These are phyloP conservation scores for Tetracladium marchalianum DNA, from an alignment of 495 filamentous ascomycete species.

Conservation along the genomic window DNA sequence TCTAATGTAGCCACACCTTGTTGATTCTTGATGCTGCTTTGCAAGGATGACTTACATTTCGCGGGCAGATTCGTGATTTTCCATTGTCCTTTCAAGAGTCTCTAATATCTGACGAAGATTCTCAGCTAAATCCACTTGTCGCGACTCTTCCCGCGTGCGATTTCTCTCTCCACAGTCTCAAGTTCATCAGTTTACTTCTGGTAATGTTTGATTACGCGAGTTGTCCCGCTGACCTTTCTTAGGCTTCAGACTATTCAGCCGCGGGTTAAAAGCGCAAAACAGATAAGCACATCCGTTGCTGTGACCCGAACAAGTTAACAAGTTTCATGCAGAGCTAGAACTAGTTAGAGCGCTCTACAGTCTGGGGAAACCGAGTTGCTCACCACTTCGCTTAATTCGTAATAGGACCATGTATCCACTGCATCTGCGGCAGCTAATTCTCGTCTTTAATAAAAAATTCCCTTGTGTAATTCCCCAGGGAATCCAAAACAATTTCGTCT, in stretches of 20 bases:
- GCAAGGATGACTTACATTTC: conserved; percentile 11
- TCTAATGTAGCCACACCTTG: conserved; percentile 6
- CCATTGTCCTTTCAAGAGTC: conserved; percentile 12
- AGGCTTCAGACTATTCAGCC: not conserved
- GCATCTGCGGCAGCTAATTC: too few species aligned
- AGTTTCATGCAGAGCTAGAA: too few species aligned
- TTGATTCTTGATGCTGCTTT: conserved; percentile 12
- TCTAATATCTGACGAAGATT: conserved; percentile 9
- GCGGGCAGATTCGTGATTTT: conserved; percentile 13
- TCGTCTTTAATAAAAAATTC: too few species aligned
- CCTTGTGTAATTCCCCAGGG: too few species aligned
- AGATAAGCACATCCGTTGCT: too few species aligned
- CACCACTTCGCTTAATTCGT: too few species aligned
- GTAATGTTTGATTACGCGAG: not conserved
- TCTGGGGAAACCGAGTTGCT: too few species aligned
- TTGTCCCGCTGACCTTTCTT: conserved; percentile 1
- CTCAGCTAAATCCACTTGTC: conserved; percentile 4
- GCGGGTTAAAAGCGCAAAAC: too few species aligned
- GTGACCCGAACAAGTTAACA: too few species aligned
- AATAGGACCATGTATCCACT: too few species aligned
- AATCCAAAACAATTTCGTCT: too few species aligned
- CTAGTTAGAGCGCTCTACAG: too few species aligned
- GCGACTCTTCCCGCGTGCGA: conserved; percentile 5
- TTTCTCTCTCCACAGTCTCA: conserved; percentile 2
- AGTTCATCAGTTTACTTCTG: conserved; percentile 5